phyloP scores from a whole-genome alignment of 1,139 yeast genomes.

The Magnusiomyces ingens region DNA sequence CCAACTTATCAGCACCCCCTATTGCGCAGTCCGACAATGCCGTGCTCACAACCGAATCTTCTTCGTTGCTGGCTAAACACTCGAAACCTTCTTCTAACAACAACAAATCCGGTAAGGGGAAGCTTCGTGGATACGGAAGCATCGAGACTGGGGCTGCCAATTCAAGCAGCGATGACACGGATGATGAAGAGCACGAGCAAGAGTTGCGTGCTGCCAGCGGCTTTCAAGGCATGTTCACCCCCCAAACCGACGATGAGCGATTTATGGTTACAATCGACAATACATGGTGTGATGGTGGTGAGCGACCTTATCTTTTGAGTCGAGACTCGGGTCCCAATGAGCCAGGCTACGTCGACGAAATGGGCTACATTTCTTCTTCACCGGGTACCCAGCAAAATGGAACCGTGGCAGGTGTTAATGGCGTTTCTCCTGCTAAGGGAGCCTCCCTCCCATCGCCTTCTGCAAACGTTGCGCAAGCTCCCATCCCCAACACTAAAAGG shows the following conservation, averaged over 20 bases:
- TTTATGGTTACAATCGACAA: constrained; percentile 10
- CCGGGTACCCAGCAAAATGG: neutral
- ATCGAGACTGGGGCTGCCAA: neutral
- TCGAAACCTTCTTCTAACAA: neutral
- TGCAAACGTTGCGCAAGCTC: neutral
- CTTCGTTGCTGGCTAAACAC: neutral
- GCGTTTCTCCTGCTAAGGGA: neutral
- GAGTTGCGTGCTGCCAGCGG: constrained; percentile 32
- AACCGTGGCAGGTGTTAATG: neutral
- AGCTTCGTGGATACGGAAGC: neutral
- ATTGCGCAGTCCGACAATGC: constrained; percentile 7
- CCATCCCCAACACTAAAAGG: neutral
- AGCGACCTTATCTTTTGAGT: constrained; percentile 5
- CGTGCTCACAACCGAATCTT: constrained; percentile 15
- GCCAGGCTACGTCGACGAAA: constrained; percentile 2
- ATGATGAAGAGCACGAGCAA: constrained; percentile 24
- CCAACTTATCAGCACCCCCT: too few relatives aligned
- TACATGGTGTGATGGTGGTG: constrained; percentile 15
- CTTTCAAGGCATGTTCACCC: constrained; percentile 9
- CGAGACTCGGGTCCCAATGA: neutral
- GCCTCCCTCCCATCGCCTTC: neutral
- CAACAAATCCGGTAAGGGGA: neutral
- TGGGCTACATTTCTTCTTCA: neutral
- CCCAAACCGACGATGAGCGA: constrained; percentile 11
- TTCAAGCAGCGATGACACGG: constrained; percentile 10